Conservation (phyloP, 805 yeast species). For the Kodamaea lidongshanica region DNA sequence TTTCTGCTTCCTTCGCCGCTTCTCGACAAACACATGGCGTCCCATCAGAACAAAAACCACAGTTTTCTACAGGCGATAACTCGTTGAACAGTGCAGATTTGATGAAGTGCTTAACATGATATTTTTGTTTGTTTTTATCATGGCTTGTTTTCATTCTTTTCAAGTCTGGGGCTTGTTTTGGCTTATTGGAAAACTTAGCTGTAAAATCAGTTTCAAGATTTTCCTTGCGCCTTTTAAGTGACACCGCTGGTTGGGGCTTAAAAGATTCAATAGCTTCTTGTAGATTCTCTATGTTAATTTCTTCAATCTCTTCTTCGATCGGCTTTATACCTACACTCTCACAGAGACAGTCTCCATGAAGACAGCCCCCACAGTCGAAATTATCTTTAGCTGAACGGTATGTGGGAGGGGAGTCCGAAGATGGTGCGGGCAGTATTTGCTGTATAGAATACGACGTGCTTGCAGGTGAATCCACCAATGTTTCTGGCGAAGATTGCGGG, state of each 20-base stretch:
- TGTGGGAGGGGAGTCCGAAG: slow-evolving; percentile 42
- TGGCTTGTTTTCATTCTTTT: slow-evolving; percentile 14
- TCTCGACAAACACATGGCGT: slow-evolving; percentile 91
- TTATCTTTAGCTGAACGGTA: slow-evolving; percentile 10
- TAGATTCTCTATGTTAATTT: slow-evolving; percentile 9
- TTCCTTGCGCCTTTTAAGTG: slow-evolving; percentile 32
- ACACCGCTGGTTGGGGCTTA: slow-evolving; percentile 63
- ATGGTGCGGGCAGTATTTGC: slow-evolving; percentile 50
- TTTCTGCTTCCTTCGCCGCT: slow-evolving; percentile 49
- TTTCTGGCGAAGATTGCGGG: slow-evolving; percentile 23
- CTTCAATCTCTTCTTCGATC: slow-evolving; percentile 6
- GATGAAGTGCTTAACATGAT: neutral
- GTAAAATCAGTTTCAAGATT: slow-evolving; percentile 53
- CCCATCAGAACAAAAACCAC: slow-evolving; percentile 92
- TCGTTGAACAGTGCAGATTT: slow-evolving; percentile 30
- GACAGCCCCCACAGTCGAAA: slow-evolving; percentile 59
- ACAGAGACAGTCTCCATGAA: slow-evolving; percentile 64
- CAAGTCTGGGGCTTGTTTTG: slow-evolving; percentile 33
- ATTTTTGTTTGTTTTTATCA: slow-evolving; percentile 7
- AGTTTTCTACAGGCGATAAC: slow-evolving; percentile 57
- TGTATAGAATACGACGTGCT: slow-evolving; percentile 32
- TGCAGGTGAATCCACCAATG: slow-evolving; percentile 12
- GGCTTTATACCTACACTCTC: slow-evolving; percentile 44
- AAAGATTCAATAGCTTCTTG: slow-evolving; percentile 38
- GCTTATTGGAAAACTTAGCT: slow-evolving; percentile 28